phyloP scores from a whole-genome alignment of 2,329 filamentous ascomycete genomes.

The Verticillium longisporum region DNA sequence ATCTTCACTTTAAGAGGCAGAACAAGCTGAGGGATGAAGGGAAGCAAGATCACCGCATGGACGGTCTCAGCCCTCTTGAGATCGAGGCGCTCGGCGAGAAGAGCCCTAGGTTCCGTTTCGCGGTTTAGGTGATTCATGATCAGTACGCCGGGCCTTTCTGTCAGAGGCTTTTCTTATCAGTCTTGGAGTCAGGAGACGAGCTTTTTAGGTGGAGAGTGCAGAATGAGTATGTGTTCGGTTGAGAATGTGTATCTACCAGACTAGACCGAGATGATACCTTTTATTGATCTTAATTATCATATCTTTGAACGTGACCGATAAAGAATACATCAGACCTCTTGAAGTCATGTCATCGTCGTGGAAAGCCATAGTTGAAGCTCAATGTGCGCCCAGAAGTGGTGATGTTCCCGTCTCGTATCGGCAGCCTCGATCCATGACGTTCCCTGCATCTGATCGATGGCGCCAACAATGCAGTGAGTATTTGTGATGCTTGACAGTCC shows the following conservation, averaged over 20 bases:
- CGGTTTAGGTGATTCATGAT: neutral
- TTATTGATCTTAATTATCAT: neutral
- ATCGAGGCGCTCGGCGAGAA: constrained; percentile 34
- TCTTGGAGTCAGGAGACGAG: neutral
- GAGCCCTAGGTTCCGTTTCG: constrained; percentile 24
- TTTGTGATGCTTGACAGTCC: too few species aligned
- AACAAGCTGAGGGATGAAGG: constrained; percentile 29
- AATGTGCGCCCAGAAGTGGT: too few species aligned
- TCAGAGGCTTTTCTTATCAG: neutral
- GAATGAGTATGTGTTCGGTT: neutral
- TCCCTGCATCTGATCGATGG: too few species aligned
- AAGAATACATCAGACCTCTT: too few species aligned
- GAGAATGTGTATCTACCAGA: neutral
- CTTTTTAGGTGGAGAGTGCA: neutral
- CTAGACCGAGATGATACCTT: neutral
- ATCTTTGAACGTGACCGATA: neutral
- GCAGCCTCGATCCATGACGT: too few species aligned
- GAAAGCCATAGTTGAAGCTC: too few species aligned
- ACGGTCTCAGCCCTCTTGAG: constrained; percentile 31
- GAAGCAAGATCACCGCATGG: constrained; percentile 29
- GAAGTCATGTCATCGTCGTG: neutral
- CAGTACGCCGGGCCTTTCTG: neutral
- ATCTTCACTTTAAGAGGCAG: constrained; percentile 21
- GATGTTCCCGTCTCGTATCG: too few species aligned
- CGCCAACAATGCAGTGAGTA: too few species aligned